These are phyloP conservation scores for Flaveria trinervia DNA, from an alignment of 129 eudicot genomes.

Conservation along the genomic window DNA sequence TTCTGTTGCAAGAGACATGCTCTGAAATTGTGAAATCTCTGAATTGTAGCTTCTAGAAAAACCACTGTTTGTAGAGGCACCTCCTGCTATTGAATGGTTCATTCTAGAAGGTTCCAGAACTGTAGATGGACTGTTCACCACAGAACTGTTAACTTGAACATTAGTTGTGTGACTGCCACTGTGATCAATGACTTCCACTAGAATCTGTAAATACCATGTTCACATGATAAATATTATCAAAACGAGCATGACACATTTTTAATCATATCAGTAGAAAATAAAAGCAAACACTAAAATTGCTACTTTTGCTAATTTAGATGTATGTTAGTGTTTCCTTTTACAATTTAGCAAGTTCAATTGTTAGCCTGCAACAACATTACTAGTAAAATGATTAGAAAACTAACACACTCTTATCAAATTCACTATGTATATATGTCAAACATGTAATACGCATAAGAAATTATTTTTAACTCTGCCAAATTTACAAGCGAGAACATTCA, in stretches of 20 bases:
- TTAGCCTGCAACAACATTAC: constrained; percentile 13
- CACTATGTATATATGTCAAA: not conserved
- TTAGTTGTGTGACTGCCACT: constrained; percentile 35
- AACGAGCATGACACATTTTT: not conserved
- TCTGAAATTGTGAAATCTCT: constrained; percentile 48
- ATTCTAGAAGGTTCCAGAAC: constrained; percentile 51
- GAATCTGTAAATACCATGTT: constrained; percentile 60
- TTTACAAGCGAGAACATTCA: not conserved
- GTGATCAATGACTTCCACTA: constrained; percentile 70
- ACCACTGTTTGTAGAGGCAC: constrained; percentile 58
- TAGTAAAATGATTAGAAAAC: not conserved
- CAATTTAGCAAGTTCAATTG: not conserved
- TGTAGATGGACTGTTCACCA: constrained; percentile 43
- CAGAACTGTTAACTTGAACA: constrained; percentile 53
- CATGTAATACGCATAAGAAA: not conserved
- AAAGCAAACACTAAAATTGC: not conserved
- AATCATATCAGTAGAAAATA: not conserved
- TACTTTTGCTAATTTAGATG: not conserved
- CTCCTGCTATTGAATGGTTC: constrained; percentile 52
- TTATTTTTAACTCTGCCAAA: not conserved
- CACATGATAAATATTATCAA: constrained; percentile 13
- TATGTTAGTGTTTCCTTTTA: constrained; percentile 1
- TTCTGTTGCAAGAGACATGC: constrained; percentile 41
- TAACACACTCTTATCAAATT: constrained; percentile 3
- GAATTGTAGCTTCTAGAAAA: constrained; percentile 53